Evolutionary conservation across 345 rosid genomes (phyloP), one percentile per base, ranked within the genome.

Genomic region (Aethionema arabicum): DNA sequence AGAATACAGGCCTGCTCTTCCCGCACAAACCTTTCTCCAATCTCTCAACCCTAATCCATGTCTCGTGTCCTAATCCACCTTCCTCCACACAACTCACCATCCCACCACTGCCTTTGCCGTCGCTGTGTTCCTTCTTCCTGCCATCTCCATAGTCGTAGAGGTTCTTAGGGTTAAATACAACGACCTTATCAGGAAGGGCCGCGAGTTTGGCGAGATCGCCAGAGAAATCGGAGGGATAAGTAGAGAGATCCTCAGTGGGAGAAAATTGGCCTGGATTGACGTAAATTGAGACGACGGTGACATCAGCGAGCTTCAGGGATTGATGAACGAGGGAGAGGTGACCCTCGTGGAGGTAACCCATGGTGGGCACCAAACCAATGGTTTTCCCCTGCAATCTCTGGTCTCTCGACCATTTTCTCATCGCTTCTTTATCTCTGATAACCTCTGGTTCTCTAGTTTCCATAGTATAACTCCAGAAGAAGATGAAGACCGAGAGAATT

Each of bases 211-310:
- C 52, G 32, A 92, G 44, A 66, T 92, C 95, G 5, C 97, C 95
- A 45, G 75, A 61, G 46, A 89, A 85, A 78, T 89, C 95, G 59
- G 93, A 89, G 7, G 97, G 97, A 90, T 92, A 89, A 1, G 93
- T 80, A 31, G 96, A 83, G 21, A 92, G 86, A 57, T 89, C 96
- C 68, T 92, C 96, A 0, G 82, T 67, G 39, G 95, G 95, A n/a
- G 98, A 68, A 63, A 92, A 89, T 72, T 92, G 98, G 65, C 98
- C 98, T 47, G 98, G 98, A 74, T 92, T 92, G 35, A 92, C 91
- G 64, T 86, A 89, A 61, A 89, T 80, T 51, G 97, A 87, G 38
- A 92, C 88, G 38, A 89, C 98, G 11, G 78, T 72, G 72, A 80
- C 54, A 67, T 83, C 68, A 54, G 82, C 32, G 56, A 48, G 85